Percentiles rank a stretch among this genome's conserved stretches.
Evolutionary conservation across 106 monocot species (phyloP).

Genomic region (Dendrobium chrysotoxum): DNA sequence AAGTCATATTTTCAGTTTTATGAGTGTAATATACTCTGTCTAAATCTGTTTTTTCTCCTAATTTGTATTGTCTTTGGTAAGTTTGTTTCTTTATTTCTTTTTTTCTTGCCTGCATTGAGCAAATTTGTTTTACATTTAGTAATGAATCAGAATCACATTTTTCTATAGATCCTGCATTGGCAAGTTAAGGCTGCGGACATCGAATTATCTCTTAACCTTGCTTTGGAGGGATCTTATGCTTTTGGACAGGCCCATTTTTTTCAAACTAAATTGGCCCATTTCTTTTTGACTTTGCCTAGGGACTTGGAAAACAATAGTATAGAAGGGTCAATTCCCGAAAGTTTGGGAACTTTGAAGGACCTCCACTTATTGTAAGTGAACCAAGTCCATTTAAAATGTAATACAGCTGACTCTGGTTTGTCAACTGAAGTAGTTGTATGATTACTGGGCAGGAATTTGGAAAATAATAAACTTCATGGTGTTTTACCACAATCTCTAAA

Average conservation of each 20-base stretch:
- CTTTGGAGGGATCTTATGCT: too few relatives aligned
- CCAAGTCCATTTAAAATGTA: neutral
- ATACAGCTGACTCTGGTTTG: neutral
- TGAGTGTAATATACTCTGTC: too few relatives aligned
- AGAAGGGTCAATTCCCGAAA: constrained; percentile 37
- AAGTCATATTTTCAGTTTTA: too few relatives aligned
- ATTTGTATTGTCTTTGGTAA: too few relatives aligned
- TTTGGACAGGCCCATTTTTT: too few relatives aligned
- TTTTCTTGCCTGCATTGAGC: neutral
- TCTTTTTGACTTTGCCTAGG: constrained; percentile 13
- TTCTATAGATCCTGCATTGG: too few relatives aligned
- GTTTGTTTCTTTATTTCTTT: too few relatives aligned
- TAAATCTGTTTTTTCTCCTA: too few relatives aligned
- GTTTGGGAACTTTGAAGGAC: constrained; percentile 38
- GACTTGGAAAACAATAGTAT: constrained; percentile 49
- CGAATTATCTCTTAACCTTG: too few relatives aligned
- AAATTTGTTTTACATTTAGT: neutral
- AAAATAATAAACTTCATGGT: constrained; percentile 46
- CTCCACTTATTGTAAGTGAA: constrained; percentile 42
- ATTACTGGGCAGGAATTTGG: constrained; percentile 32
- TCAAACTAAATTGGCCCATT: neutral
- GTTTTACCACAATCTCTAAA: constrained; percentile 30
- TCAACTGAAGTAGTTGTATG: too few relatives aligned
- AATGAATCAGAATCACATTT: neutral
- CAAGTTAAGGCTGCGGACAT: too few relatives aligned